Percentiles rank a stretch among this genome's conserved stretches.
These are phyloP conservation scores for Bathelium albidoporum DNA, from an alignment of 495 filamentous ascomycete genomes.

Conservation along the genomic window DNA sequence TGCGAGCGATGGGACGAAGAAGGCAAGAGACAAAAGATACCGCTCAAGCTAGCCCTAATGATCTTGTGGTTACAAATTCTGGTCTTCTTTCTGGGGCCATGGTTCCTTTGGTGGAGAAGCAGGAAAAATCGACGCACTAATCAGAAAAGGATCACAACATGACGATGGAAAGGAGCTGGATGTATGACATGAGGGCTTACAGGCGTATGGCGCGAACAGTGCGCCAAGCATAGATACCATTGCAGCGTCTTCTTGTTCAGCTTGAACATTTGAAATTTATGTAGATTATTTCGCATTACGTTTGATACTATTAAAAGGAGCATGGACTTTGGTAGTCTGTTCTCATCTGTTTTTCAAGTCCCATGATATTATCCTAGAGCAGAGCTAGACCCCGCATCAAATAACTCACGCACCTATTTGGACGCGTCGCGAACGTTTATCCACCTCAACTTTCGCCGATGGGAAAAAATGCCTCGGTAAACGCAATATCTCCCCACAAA, in stretches of 20 bases:
- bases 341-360: too few relatives aligned
- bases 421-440: not conserved
- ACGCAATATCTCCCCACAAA: not conserved
- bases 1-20: conserved; percentile 25
- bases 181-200: not conserved
- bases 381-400: too few relatives aligned
- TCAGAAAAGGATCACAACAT: not conserved
- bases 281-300: not conserved
- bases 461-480: conserved; percentile 24
- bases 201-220: not conserved
- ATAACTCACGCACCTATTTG: not conserved
- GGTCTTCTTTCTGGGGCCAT: not conserved
- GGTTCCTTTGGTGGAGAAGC: not conserved
- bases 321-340: too few relatives aligned
- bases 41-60: not conserved
- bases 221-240: not conserved
- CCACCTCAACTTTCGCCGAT: not conserved
- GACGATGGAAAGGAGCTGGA: not conserved
- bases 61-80: not conserved
- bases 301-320: not conserved
- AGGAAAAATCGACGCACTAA: not conserved
- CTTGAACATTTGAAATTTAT: too few relatives aligned
- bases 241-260: too few relatives aligned
- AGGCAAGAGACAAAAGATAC: not conserved
- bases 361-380: too few relatives aligned